Evolutionary conservation across 208 protist species (phyloP).

Genomic region (Leishmania major): DNA sequence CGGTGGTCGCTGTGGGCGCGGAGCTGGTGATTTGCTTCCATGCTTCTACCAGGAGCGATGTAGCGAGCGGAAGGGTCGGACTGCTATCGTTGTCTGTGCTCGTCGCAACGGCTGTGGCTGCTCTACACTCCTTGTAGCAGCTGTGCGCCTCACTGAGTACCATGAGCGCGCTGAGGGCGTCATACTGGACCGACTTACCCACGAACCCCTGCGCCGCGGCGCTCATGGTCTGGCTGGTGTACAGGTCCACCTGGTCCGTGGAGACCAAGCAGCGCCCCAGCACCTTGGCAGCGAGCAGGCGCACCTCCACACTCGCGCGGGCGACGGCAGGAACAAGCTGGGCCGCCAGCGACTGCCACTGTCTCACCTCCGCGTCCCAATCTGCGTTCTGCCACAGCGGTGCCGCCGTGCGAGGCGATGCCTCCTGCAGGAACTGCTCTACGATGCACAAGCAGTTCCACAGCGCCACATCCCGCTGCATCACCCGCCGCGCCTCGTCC

Average conservation of each 20-base stretch:
- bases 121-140: slow-evolving; percentile 3
- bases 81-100: slow-evolving; percentile 3
- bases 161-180: slow-evolving; percentile 30
- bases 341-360: slow-evolving; percentile 13
- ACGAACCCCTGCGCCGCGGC: slow-evolving; percentile 12
- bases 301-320: slow-evolving; percentile 31
- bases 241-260: slow-evolving; percentile 29
- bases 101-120: neutral
- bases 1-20: slow-evolving; percentile 1
- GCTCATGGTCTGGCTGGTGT: slow-evolving; percentile 33
- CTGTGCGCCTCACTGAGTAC: slow-evolving; percentile 36
- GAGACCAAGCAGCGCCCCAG: slow-evolving; percentile 26
- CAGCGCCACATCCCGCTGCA: slow-evolving; percentile 17
- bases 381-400: slow-evolving; percentile 18
- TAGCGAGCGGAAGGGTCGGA: slow-evolving; percentile 53
- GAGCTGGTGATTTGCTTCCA: slow-evolving; percentile 23
- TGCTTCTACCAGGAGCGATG: slow-evolving; percentile 52
- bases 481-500: slow-evolving; percentile 8
- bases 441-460: slow-evolving; percentile 29
- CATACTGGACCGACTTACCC: slow-evolving; percentile 4
- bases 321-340: slow-evolving; percentile 6
- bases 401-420: slow-evolving; percentile 4
- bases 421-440: slow-evolving; percentile 27
- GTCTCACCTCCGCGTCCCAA: slow-evolving; percentile 28
- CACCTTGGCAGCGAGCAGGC: slow-evolving; percentile 42